Evolutionary conservation across 2,329 filamentous ascomycete species (phyloP).

Genomic region (Diaporthe australafricana): DNA sequence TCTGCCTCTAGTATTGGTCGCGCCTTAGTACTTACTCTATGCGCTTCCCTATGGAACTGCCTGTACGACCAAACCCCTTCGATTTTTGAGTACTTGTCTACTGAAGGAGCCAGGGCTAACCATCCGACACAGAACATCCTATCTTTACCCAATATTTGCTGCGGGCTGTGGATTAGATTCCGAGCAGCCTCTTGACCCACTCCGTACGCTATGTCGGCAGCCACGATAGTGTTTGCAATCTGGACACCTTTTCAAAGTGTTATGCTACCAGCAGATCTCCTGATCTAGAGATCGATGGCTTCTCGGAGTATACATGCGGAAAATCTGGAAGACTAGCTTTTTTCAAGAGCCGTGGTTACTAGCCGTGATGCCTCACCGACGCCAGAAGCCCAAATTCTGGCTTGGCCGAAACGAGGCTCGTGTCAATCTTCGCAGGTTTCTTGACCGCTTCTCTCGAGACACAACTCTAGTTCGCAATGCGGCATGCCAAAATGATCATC

Average conservation of each 20-base stretch:
- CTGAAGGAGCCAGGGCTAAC: background rate
- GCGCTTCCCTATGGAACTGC: background rate
- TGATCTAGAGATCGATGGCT: background rate
- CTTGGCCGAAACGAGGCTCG: background rate
- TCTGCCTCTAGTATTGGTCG: no score
- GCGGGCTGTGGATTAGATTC: background rate
- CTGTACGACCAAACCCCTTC: background rate
- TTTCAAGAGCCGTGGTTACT: no score
- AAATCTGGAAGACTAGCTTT: background rate
- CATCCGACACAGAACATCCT: background rate
- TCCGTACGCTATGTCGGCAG: background rate
- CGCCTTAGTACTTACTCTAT: background rate
- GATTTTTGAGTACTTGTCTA: background rate
- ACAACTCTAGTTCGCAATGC: background rate
- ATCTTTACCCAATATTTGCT: background rate
- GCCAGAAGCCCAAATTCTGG: background rate
- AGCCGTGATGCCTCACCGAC: background rate
- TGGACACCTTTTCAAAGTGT: background rate
- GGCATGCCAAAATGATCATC: background rate
- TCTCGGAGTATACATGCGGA: no score
- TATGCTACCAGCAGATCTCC: background rate
- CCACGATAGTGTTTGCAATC: no score
- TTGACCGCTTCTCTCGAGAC: background rate
- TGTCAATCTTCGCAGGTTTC: background rate
- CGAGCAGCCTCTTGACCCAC: background rate